Percentiles rank a stretch among this genome's conserved stretches.
These are phyloP conservation scores for Diaporthe capsici DNA, from an alignment of 2,329 filamentous ascomycete genomes.

Conservation along the genomic window DNA sequence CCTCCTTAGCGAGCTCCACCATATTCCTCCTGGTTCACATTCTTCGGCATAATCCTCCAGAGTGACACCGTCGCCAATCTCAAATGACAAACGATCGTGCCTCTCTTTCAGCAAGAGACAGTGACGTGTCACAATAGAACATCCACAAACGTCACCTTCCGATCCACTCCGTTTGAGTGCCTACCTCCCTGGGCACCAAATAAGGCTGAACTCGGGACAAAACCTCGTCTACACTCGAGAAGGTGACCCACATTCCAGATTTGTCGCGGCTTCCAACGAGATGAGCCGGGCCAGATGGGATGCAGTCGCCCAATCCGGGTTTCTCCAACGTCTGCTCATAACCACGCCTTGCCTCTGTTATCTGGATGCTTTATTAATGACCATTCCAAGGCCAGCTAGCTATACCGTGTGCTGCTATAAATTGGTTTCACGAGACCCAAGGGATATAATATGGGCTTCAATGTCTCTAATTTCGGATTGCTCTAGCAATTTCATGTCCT, in stretches of 20 bases:
- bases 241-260: neutral
- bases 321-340: neutral
- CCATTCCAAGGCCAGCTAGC: neutral
- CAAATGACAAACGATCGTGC: constrained; percentile 4
- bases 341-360: neutral
- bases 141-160: neutral
- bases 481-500: constrained; percentile 3
- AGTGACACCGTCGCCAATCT: constrained; percentile 15
- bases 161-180: constrained; percentile 2
- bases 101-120: neutral
- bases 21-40: constrained; percentile 5
- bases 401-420: neutral
- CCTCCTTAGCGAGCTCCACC: constrained; percentile 10
- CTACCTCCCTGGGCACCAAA: neutral
- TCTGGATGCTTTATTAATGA: neutral
- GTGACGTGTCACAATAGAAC: constrained; percentile 3
- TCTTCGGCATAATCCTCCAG: constrained; percentile 9
- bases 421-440: neutral
- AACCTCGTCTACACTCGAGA: neutral
- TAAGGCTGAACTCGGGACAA: neutral
- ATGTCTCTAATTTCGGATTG: constrained; percentile 23
- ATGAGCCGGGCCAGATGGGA: neutral
- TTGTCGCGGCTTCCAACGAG: neutral
- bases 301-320: neutral
- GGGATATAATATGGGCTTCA: constrained; percentile 9